Base-by-base conservation (phyloP, 176 grass and related monocot species). In the Aegilops umbellulata region DNA sequence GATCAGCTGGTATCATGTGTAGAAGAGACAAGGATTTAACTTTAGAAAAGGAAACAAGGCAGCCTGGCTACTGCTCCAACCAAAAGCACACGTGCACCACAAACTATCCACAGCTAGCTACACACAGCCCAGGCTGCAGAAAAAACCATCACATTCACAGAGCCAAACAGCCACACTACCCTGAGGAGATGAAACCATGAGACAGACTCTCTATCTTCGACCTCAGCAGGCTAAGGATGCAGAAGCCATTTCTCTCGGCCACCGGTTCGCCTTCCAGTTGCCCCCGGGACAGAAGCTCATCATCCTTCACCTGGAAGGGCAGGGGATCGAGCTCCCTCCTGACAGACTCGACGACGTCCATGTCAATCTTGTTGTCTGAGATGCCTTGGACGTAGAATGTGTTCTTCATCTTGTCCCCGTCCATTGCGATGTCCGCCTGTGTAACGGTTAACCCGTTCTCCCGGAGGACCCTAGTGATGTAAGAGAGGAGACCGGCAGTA, bases 371-470 rank as follows among this genome's bases (percentile, higher is more conserved):
- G 41, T 89, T 86, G 49, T 87, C 90, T 16, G 90, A 92, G 6
- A 86, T 92, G 41, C 89, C 90, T 57, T 89, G 87, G 4, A 92
- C 78, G 16, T 86, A 92, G 72, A 89, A 84, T 2, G 83, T 66
- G 64, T 82, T 88, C 58, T 81, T 92, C 11, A 80, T 69, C 72
- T 60, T 92, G 82, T 86, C 87, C 10, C 83, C 90, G 0, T 89
- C 75, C 29, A 74, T 79, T 6, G 75, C 87, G 30, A 92, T 89
- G 65, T 92, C 87, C 2, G 90, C 90, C 27, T 82, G 90, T 15
- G 51, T 83, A 9, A 92, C 86, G 0, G 87, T 89, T 15, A 92
- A 77, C 19, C 90, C 87, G 14, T 92, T 82, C 86, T 92, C 90
- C 13, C 87, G 83, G 60, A 92, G 83, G 20, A 82, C 80, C 19